Evolutionary conservation across 768 basidiomycete species (phyloP).

Genomic region (Lentinula raphanica): DNA sequence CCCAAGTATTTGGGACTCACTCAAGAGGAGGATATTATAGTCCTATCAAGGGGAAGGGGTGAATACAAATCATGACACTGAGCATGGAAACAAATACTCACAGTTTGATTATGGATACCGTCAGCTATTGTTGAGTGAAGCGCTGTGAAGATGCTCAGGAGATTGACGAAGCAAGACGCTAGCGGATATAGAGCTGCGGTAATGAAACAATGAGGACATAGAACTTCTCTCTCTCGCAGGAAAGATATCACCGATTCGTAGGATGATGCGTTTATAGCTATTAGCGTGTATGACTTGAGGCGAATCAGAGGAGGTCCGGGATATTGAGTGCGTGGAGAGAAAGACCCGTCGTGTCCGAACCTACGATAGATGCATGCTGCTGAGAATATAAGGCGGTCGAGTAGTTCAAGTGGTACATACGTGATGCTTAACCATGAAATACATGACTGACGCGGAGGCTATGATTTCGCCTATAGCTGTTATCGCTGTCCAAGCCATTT

Average conservation of each 20-base stretch:
- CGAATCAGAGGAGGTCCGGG: background rate
- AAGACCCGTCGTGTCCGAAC: background rate
- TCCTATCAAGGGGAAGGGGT: background rate
- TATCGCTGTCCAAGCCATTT: constrained; percentile 14
- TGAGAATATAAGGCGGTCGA: background rate
- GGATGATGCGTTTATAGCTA: constrained; percentile 10
- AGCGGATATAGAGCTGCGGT: constrained; percentile 12
- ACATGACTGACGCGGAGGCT: constrained; percentile 6
- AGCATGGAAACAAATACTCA: constrained; percentile 7
- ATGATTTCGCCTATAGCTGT: constrained; percentile 12
- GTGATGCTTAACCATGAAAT: constrained; percentile 15
- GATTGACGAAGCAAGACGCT: constrained; percentile 12
- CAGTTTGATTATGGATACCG: constrained; percentile 14
- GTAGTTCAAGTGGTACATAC: constrained; percentile 11
- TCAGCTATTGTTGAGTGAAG: constrained; percentile 10
- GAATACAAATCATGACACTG: background rate
- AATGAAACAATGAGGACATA: background rate
- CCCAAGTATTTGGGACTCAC: background rate
- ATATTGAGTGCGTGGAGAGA: background rate
- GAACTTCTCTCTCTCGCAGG: background rate
- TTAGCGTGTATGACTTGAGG: constrained; percentile 7
- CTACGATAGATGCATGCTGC: background rate
- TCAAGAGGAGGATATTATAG: constrained; percentile 9
- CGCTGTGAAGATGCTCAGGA: constrained; percentile 12
- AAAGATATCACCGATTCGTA: constrained; percentile 12